Evolutionary conservation across 2,329 filamentous ascomycete genomes (phyloP).

Genomic region (Coniochaeta sp.): DNA sequence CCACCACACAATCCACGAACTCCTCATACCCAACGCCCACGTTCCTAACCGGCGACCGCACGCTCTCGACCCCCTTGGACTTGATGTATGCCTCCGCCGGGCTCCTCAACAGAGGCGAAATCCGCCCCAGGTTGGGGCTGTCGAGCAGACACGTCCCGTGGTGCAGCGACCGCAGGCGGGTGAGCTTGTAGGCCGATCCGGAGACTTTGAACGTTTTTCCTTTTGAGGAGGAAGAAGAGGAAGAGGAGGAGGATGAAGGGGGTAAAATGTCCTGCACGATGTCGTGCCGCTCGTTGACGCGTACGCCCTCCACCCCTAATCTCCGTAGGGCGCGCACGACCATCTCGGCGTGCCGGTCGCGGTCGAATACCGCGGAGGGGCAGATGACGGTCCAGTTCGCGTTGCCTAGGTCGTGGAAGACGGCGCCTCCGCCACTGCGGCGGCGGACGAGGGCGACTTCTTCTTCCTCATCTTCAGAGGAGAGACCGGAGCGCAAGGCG

Average conservation of each 20-base stretch:
- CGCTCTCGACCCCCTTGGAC: constrained; percentile 83
- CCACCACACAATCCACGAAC: constrained; percentile 50
- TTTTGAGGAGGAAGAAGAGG: too few relatives aligned
- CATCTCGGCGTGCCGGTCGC: constrained; percentile 87
- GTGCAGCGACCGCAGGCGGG: constrained; percentile 71
- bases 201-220: constrained; percentile 81
- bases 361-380: constrained; percentile 67
- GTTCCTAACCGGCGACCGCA: constrained; percentile 78
- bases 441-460: constrained; percentile 64
- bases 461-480: constrained; percentile 9
- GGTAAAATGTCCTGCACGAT: constrained; percentile 62
- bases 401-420: constrained; percentile 91
- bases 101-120: constrained; percentile 68
- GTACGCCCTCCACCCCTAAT: constrained; percentile 47
- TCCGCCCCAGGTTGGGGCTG: constrained; percentile 64
- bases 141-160: constrained; percentile 85
- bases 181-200: constrained; percentile 93
- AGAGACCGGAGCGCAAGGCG: constrained; percentile 36
- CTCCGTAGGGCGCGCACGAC: constrained; percentile 71
- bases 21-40: constrained; percentile 47
- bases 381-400: constrained; percentile 92
- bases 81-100: constrained; percentile 70
- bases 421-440: constrained; percentile 81
- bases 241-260: too few relatives aligned
- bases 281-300: constrained; percentile 87